Conservation (phyloP, 768 basidiomycete species). For the Suillus hirtellus region DNA sequence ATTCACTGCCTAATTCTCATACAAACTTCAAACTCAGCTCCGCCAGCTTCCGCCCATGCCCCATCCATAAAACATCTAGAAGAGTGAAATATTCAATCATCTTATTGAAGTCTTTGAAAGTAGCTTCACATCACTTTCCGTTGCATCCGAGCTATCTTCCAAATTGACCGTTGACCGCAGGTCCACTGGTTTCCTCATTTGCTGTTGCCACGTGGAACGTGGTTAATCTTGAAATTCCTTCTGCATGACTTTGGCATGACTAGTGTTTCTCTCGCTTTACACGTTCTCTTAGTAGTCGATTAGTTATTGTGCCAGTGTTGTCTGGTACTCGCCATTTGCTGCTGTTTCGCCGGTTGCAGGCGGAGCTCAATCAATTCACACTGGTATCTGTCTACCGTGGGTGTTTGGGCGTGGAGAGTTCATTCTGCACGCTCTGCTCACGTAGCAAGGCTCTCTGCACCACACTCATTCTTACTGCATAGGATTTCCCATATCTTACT, state of each 20-base stretch:
- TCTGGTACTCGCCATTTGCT: not conserved
- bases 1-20: conserved; percentile 10
- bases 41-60: conserved; percentile 10
- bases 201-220: not conserved
- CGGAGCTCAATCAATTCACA: not conserved
- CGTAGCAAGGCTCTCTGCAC: not conserved
- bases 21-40: conserved; percentile 30
- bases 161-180: not conserved
- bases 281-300: not conserved
- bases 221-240: not conserved
- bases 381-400: not conserved
- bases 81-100: not conserved
- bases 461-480: not conserved
- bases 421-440: not conserved
- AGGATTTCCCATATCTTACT: not conserved
- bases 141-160: not conserved
- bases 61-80: not conserved
- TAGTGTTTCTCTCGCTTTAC: not conserved
- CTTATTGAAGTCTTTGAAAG: not conserved
- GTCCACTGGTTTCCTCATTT: not conserved
- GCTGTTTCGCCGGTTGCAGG: not conserved
- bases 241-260: not conserved
- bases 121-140: conserved; percentile 1
- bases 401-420: not conserved
- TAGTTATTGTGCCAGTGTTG: not conserved